phyloP scores from a whole-genome alignment of 352 stramenopile genomes.

The Pilasporangium apinafurcum region DNA sequence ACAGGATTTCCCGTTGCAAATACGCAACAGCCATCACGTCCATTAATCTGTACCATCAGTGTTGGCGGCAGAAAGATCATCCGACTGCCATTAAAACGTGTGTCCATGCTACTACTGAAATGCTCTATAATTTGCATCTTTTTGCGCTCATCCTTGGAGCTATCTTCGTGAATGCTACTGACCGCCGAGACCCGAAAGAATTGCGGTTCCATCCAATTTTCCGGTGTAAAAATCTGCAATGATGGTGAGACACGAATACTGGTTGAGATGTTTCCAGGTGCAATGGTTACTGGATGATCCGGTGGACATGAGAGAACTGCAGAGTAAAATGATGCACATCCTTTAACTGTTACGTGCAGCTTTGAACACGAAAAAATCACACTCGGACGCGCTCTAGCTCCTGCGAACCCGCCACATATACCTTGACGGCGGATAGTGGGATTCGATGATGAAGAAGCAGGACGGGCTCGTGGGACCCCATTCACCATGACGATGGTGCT shows the following conservation, averaged over 20 bases:
- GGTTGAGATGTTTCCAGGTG: constrained; percentile 35
- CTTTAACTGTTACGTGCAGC: constrained; percentile 34
- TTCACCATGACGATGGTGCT: too few relatives aligned
- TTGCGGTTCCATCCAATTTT: constrained; percentile 41
- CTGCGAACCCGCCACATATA: constrained; percentile 5
- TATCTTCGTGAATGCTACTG: constrained; percentile 10
- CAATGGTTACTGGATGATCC: constrained; percentile 35
- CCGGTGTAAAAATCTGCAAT: constrained; percentile 32
- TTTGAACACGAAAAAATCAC: constrained; percentile 26
- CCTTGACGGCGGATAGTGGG: constrained; percentile 5
- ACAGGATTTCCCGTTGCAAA: constrained; percentile 20
- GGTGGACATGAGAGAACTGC: constrained; percentile 32
- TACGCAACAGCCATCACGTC: constrained; percentile 33
- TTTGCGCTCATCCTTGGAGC: constrained; percentile 15
- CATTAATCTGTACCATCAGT: constrained; percentile 35
- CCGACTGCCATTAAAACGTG: constrained; percentile 34
- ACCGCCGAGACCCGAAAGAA: constrained; percentile 43
- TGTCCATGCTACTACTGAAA: constrained; percentile 31
- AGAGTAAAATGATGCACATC: constrained; percentile 48
- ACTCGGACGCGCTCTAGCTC: constrained; percentile 13
- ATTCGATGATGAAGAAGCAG: background rate
- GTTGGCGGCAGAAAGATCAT: constrained; percentile 27
- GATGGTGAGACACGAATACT: constrained; percentile 41
- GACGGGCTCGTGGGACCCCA: too few relatives aligned
- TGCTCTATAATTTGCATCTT: constrained; percentile 42